phyloP scores from a whole-genome alignment of 305 asterid genomes.

The Solanum hybrid region DNA sequence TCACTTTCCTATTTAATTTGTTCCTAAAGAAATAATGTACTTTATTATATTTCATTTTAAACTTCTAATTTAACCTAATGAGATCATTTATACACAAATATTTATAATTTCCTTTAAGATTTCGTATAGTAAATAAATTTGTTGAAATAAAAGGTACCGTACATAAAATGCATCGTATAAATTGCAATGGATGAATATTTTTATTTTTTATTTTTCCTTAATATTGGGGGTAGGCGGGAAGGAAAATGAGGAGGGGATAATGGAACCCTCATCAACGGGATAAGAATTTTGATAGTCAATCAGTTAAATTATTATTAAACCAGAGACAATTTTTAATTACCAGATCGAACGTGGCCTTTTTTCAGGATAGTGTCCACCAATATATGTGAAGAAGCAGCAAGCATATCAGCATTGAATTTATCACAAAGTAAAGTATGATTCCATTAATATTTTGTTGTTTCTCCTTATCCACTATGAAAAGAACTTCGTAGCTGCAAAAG shows the following conservation, averaged over 20 bases:
- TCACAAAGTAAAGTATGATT: conserved; percentile 10
- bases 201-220: background rate
- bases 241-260: background rate
- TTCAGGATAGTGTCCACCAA: conserved; percentile 19
- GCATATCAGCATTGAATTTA: conserved; percentile 17
- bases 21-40: background rate
- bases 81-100: background rate
- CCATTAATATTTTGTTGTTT: background rate
- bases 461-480: conserved; percentile 7
- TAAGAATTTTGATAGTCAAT: background rate
- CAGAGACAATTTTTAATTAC: background rate
- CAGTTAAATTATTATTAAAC: background rate
- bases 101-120: background rate
- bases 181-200: background rate
- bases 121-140: background rate
- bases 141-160: background rate
- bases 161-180: background rate
- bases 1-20: background rate
- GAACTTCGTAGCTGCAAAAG: conserved; percentile 20
- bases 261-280: background rate
- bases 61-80: background rate
- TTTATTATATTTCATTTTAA: background rate
- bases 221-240: background rate
- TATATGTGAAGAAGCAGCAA: conserved; percentile 21
- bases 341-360: conserved; percentile 15